Conservation (phyloP, 1,139 yeast genomes). For the Protomyces inundatus region DNA sequence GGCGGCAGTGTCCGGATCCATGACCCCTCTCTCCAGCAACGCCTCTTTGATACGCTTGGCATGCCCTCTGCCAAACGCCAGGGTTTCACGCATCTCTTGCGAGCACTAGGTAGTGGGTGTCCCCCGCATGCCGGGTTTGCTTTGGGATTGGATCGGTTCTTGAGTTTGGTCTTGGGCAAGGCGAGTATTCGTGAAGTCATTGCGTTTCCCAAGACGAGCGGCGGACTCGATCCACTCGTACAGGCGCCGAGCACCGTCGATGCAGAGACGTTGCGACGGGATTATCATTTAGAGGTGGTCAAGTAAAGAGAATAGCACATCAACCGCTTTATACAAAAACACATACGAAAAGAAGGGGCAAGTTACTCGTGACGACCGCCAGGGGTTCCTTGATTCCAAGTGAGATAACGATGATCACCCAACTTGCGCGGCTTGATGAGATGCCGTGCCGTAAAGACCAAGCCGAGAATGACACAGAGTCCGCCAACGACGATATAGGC, state of each 20-base stretch:
- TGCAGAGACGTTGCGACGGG: slow-evolving; percentile 44
- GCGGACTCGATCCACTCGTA: slow-evolving; percentile 84
- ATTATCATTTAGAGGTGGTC: slow-evolving; percentile 45
- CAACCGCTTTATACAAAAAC: neutral
- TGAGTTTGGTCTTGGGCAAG: slow-evolving; percentile 79
- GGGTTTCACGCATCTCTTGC: slow-evolving; percentile 80
- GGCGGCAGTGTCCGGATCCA: slow-evolving; percentile 97
- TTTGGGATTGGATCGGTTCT: slow-evolving; percentile 84
- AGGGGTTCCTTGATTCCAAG: slow-evolving; percentile 46
- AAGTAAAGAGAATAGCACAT: neutral
- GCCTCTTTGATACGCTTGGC: slow-evolving; percentile 49
- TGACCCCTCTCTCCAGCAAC: slow-evolving; percentile 69
- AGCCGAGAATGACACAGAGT: slow-evolving; percentile 60
- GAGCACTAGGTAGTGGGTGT: slow-evolving; percentile 82
- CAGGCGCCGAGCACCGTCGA: slow-evolving; percentile 71
- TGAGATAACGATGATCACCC: slow-evolving; percentile 65
- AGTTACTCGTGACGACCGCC: neutral
- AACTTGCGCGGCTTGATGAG: slow-evolving; percentile 63
- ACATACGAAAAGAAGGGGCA: no score
- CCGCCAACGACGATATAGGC: slow-evolving; percentile 94
- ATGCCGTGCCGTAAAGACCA: slow-evolving; percentile 56
- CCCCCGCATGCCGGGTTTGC: slow-evolving; percentile 99
- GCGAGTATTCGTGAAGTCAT: slow-evolving; percentile 82
- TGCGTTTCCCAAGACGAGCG: slow-evolving; percentile 89
- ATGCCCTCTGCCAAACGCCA: slow-evolving; percentile 45